A percentile compares a stretch with the other conserved stretches of the same genome.
phyloP scores from a whole-genome alignment of 371 early-diverging fungal genomes.

The Mortierella sp. region DNA sequence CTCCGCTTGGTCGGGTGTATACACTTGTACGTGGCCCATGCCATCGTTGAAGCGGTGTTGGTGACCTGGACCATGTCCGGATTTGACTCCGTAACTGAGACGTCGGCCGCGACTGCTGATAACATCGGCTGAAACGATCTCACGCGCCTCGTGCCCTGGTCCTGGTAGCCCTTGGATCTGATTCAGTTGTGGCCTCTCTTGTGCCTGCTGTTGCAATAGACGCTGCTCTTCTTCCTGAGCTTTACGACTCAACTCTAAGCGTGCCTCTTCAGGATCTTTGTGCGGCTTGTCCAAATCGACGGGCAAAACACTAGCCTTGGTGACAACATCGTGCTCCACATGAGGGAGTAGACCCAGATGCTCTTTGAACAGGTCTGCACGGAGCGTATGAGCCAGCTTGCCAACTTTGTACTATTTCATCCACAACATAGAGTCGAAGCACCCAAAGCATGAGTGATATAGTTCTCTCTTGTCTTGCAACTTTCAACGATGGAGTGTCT shows the following conservation, averaged over 20 bases:
- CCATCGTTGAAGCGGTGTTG: too few relatives aligned
- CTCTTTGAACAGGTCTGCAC: conserved; percentile 86
- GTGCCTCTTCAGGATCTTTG: conserved; percentile 37
- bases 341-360: conserved; percentile 79
- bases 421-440: conserved; percentile 12
- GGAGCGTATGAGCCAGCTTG: conserved; percentile 79
- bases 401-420: conserved; percentile 70
- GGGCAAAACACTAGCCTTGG: conserved; percentile 61
- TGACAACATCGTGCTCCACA: conserved; percentile 59
- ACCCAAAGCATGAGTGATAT: not conserved
- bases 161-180: too few relatives aligned
- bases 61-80: too few relatives aligned
- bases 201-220: too few relatives aligned
- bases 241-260: conserved; percentile 25
- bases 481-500: not conserved
- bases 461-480: not conserved
- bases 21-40: conserved; percentile 32
- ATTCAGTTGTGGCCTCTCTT: too few relatives aligned
- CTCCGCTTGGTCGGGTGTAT: conserved; percentile 35
- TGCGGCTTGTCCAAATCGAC: conserved; percentile 40
- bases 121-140: too few relatives aligned
- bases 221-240: conserved; percentile 2
- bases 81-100: too few relatives aligned
- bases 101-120: too few relatives aligned
- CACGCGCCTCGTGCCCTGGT: too few relatives aligned